Evolutionary conservation across 1,139 yeast species (phyloP), one percentile per base, ranked within the genome.

Genomic region (Sugiyamaella xylanicola): DNA sequence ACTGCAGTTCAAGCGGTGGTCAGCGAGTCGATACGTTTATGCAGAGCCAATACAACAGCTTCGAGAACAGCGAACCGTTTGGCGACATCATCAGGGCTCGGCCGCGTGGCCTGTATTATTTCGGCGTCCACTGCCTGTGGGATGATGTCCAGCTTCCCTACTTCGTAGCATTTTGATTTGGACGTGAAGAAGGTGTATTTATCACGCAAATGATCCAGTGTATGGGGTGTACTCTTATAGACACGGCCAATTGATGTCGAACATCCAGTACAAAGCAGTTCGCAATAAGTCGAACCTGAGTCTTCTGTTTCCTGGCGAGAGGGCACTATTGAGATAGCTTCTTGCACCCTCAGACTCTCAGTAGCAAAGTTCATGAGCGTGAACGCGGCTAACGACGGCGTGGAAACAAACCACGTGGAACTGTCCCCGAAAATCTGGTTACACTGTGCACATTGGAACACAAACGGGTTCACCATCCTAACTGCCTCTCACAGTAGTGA

Each of bases 361-460:
- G 44, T 32, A 4, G 51, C 57, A 11, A 53, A 42, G 15, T 57
- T 51, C 11, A 44, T 46, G 19, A 60, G 51, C 2, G 61, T 52
- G 48, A 60, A 60, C 11, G 58, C 55, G n/a, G 55, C 42, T 13
- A 60, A 37, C 1, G 44, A 25, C 36, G 52, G 43, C 8, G 51
- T 46, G 4, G 63, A 53, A 13, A 53, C 52, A 15, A 57, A 59
- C 63, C 63, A 60, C 9, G 57, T 17, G 9, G 56, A 52, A 29
- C 61, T 58, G 42, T 60, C 63, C 17, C 62, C 62, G n/a, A 60
- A 48, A n/a, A 60, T 60, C 36, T 43, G 56, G 25, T 48, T 48
- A 32, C 63, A 60, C 11, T 45, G 37, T 11, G 50, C 37, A 39
- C 63, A 60, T 44, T 60, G 63, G 51, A 60, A 60, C 25, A 60